These are phyloP conservation scores for Tuber brumale DNA, from an alignment of 495 filamentous ascomycete species.

Conservation along the genomic window DNA sequence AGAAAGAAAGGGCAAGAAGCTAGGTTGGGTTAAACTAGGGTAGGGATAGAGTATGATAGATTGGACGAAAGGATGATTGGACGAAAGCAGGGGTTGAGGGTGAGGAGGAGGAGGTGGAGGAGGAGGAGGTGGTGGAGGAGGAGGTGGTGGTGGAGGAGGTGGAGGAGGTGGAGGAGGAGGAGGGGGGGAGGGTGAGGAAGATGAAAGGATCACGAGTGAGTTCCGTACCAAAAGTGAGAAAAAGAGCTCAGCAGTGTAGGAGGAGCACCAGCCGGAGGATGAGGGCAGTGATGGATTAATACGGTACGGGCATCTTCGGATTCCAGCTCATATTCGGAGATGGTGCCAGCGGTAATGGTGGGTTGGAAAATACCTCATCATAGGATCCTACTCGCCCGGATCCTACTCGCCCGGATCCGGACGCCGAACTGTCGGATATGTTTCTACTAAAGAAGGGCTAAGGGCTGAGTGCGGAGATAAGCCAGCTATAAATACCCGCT, in stretches of 20 bases:
- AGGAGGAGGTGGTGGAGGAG: constrained; percentile 5
- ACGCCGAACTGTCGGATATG: neutral
- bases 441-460: neutral
- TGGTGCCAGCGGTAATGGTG: neutral
- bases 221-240: neutral
- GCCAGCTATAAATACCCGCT: neutral
- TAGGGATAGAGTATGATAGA: neutral
- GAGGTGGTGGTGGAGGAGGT: constrained; percentile 26
- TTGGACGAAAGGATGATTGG: neutral
- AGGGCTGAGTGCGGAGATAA: neutral
- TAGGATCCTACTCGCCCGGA: neutral
- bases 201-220: constrained; percentile 38
- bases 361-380: constrained; percentile 5
- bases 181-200: constrained; percentile 28
- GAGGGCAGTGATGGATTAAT: neutral
- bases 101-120: constrained; percentile 15
- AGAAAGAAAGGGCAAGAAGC: neutral
- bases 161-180: constrained; percentile 6
- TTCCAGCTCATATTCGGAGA: constrained; percentile 2
- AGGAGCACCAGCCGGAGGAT: neutral
- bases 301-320: constrained; percentile 2
- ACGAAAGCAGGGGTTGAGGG: neutral
- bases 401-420: neutral
- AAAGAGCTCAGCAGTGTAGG: neutral
- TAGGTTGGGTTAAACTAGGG: neutral